Evolutionary conservation across 1,139 yeast species (phyloP), one percentile per base, ranked within the genome.

Genomic region (Zygosaccharomyces sapae): DNA sequence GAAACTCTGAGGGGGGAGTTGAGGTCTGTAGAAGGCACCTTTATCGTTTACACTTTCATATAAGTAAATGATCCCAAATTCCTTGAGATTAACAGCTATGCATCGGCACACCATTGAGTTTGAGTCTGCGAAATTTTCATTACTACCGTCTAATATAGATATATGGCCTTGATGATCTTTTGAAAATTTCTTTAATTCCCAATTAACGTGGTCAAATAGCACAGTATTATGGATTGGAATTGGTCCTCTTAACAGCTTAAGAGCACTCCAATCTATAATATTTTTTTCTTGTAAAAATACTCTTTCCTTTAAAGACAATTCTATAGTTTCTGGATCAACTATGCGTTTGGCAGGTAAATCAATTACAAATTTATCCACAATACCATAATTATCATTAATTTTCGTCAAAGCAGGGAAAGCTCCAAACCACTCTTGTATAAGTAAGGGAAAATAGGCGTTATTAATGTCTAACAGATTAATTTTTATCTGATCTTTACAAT

Each of bases 381-480:
- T 27, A 4, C 31, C 31, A 6, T 27, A 27, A 10, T 12, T 27
- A 7, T 27, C 12, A 10, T 27, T 27, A 12, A 27, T 27, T 2
- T 9, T 27, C 10, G 9, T 13, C n/a, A 27, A 27, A 3, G 4
- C 3, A 7, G n/a, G 31, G 12, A 27, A 27, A 2, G 5, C 10
- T 9, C 13, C 5, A 25, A 33, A 16, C 25, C 38, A 9, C 12
- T 36, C 12, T 30, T 29, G 20, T 24, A 30, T 10, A 25, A 34
- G 35, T 9, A 16, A 10, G 3, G 44, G 46, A n/a, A 48, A 42
- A 7, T 39, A 13, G 8, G 29, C 35, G n/a, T 45, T 39, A n/a
- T 30, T 43, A n/a, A 41, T 38, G 6, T 41, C 42, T 22, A 36
- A 27, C 16, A 48, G 24, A 29, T 43, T 45, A 16, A 16, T 29